Conservation (phyloP, 1,139 yeast species). For the Entelexis sorbosivorans region DNA sequence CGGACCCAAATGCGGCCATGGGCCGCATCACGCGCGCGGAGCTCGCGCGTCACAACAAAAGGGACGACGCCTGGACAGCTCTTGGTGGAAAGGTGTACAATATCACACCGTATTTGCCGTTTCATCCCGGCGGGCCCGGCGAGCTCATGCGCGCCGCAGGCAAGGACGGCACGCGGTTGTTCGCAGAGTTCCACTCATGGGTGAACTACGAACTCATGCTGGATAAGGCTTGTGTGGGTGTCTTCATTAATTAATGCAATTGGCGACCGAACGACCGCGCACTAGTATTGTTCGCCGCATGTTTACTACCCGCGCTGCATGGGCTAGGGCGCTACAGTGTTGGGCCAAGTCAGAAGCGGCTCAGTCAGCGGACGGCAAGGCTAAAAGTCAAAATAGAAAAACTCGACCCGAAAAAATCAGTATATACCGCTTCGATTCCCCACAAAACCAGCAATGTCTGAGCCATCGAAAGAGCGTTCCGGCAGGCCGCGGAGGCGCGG, state of each 20-base stretch:
- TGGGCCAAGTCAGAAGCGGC: neutral
- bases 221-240: conserved; percentile 67
- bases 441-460: conserved; percentile 16
- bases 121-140: conserved; percentile 87
- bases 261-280: neutral
- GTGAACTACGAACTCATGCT: conserved; percentile 73
- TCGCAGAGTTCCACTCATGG: conserved; percentile 80
- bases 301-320: neutral
- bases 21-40: conserved; percentile 47
- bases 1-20: conserved; percentile 55
- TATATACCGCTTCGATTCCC: neutral
- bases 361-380: conserved; percentile 3
- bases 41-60: conserved; percentile 46
- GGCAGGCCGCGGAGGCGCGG: conserved; percentile 20
- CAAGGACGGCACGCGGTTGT: conserved; percentile 67
- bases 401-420: conserved; percentile 6
- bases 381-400: conserved; percentile 6
- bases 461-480: conserved; percentile 21
- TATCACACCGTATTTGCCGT: conserved; percentile 66
- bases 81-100: conserved; percentile 75
- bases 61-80: conserved; percentile 75
- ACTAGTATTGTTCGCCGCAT: neutral
- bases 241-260: conserved; percentile 28
- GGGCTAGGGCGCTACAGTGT: neutral
- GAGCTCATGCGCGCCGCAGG: conserved; percentile 78